Conservation (phyloP, 495 filamentous ascomycete genomes). For the Penicillium antarcticum region DNA sequence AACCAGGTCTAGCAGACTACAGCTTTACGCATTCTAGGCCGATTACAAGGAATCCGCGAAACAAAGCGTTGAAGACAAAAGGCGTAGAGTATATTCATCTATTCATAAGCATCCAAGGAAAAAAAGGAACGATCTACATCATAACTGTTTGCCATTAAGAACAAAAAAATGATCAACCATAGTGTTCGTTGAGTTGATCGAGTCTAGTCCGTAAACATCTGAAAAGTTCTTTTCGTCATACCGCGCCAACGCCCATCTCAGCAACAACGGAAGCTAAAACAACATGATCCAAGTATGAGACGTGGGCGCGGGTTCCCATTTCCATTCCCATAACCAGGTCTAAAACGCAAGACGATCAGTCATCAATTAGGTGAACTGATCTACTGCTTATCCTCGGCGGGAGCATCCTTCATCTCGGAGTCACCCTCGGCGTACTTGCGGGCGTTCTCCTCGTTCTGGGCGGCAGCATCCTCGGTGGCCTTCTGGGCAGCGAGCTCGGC, state of each 20-base stretch:
- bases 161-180: conserved; percentile 15
- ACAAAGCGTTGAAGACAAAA: conserved; percentile 1
- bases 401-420: conserved; percentile 12
- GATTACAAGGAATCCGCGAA: background rate
- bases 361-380: conserved; percentile 7
- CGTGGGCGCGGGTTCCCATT: background rate
- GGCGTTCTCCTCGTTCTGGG: conserved; percentile 32
- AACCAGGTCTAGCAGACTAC: background rate
- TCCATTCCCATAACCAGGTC: background rate
- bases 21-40: background rate
- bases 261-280: too few relatives aligned
- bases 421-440: conserved; percentile 39
- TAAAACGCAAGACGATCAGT: background rate
- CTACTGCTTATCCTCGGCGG: conserved; percentile 43
- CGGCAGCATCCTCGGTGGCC: conserved; percentile 37
- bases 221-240: conserved; percentile 27
- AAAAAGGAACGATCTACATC: conserved; percentile 25
- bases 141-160: conserved; percentile 25
- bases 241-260: conserved; percentile 5
- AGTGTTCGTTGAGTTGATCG: conserved; percentile 6
- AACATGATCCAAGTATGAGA: background rate
- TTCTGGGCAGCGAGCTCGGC: conserved; percentile 65
- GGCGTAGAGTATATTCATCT: conserved; percentile 24
- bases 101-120: conserved; percentile 18
- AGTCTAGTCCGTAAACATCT: conserved; percentile 26